These are phyloP conservation scores for Blastocystis sp. DNA, from an alignment of 352 stramenopile genomes.

Conservation along the genomic window DNA sequence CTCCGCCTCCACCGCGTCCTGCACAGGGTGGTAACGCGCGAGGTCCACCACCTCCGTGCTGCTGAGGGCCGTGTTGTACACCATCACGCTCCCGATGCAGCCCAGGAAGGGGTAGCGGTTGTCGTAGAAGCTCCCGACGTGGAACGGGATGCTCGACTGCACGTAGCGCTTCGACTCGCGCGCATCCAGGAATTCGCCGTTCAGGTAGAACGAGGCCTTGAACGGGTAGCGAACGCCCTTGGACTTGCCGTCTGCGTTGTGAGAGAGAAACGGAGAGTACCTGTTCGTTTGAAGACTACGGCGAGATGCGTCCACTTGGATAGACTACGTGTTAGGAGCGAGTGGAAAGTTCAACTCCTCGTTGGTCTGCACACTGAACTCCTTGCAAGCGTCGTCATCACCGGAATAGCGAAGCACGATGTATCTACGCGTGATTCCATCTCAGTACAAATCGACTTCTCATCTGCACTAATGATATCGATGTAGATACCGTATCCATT, in stretches of 20 bases:
- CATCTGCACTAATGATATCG: constrained; percentile 34
- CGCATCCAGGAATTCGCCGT: constrained; percentile 25
- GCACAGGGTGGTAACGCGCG: constrained; percentile 8
- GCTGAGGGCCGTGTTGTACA: constrained; percentile 19
- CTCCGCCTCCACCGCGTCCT: neutral
- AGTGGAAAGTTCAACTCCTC: neutral
- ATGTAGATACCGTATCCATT: constrained; percentile 68
- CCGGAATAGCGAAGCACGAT: constrained; percentile 26
- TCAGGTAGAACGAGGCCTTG: constrained; percentile 3
- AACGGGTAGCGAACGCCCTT: constrained; percentile 35
- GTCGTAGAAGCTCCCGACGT: constrained; percentile 38
- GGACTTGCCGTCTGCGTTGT: neutral
- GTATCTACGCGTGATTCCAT: neutral
- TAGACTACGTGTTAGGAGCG: neutral
- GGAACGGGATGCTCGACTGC: constrained; percentile 40
- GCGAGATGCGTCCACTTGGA: constrained; percentile 46
- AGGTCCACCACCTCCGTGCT: constrained; percentile 44
- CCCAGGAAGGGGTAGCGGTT: constrained; percentile 18
- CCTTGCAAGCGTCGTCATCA: constrained; percentile 32
- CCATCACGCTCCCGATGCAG: constrained; percentile 14
- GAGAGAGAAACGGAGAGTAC: neutral
- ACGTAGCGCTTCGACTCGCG: constrained; percentile 1
- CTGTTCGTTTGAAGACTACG: constrained; percentile 31
- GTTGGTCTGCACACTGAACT: constrained; percentile 14
- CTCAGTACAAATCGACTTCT: neutral